Evolutionary conservation across 495 filamentous ascomycete species (phyloP).

Genomic region (Annulohypoxylon nitens): DNA sequence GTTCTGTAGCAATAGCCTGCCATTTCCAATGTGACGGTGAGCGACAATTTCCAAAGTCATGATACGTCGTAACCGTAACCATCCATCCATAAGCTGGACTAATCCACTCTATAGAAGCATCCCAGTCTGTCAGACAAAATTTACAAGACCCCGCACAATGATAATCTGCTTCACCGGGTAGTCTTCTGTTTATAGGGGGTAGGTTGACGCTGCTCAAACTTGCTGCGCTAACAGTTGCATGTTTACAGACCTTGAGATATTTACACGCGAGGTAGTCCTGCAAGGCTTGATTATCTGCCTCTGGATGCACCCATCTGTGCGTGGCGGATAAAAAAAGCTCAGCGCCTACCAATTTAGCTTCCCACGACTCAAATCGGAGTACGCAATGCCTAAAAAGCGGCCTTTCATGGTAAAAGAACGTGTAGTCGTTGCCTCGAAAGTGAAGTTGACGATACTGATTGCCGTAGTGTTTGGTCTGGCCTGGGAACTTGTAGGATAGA

Average conservation of each 20-base stretch:
- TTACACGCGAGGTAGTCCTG: background rate
- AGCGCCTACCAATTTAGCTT: background rate
- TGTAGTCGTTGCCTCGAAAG: background rate
- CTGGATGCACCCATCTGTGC: background rate
- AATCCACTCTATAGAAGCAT: constrained; percentile 8
- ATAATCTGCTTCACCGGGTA: background rate
- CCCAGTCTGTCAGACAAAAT: constrained; percentile 15
- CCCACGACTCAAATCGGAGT: background rate
- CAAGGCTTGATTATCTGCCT: background rate
- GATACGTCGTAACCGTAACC: constrained; percentile 13
- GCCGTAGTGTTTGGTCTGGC: background rate
- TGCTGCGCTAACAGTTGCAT: background rate
- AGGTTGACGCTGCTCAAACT: background rate
- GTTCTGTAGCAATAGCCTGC: background rate
- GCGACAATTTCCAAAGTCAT: constrained; percentile 15
- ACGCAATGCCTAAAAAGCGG: background rate
- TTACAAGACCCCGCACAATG: background rate
- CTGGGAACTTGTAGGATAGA: background rate
- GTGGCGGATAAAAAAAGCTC: constrained; percentile 4
- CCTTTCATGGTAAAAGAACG: background rate
- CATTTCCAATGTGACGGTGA: constrained; percentile 15
- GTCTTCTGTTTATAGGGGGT: background rate
- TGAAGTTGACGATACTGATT: background rate
- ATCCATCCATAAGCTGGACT: background rate
- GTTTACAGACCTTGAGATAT: background rate